Conservation (phyloP, 2,329 filamentous ascomycete species). For the Stachybotrys chartarum region DNA sequence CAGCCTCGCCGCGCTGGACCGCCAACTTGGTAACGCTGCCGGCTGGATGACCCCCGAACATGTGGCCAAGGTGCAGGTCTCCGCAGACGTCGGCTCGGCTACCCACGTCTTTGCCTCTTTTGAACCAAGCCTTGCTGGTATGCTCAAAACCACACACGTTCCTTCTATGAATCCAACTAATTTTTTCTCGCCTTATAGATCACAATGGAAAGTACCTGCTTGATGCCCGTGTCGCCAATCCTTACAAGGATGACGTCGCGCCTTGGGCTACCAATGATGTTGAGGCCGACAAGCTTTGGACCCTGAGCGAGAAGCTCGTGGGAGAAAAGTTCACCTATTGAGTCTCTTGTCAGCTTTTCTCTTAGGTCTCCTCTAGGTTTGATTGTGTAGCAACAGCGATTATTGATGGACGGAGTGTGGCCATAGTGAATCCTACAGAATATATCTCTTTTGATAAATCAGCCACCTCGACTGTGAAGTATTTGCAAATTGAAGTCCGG, state of each 20-base stretch:
- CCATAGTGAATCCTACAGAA: too few relatives aligned
- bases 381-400: not conserved
- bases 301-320: slow-evolving; percentile 37
- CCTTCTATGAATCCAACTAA: not conserved
- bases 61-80: slow-evolving; percentile 6
- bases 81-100: slow-evolving; percentile 19
- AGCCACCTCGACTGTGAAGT: too few relatives aligned
- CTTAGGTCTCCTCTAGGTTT: not conserved
- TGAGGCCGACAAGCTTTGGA: slow-evolving; percentile 37
- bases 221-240: slow-evolving; percentile 23
- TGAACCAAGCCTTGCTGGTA: slow-evolving; percentile 23
- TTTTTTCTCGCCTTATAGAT: slow-evolving; percentile 6
- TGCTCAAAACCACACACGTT: not conserved
- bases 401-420: not conserved
- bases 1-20: not conserved
- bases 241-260: slow-evolving; percentile 17
- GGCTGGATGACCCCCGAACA: not conserved
- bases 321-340: slow-evolving; percentile 28
- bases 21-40: not conserved
- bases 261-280: slow-evolving; percentile 22
- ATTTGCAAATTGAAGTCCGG: too few relatives aligned
- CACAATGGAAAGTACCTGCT: slow-evolving; percentile 24
- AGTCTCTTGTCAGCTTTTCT: not conserved
- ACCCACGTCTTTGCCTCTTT: slow-evolving; percentile 30
- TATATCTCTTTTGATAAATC: too few relatives aligned